Evolutionary conservation across 2,329 filamentous ascomycete species (phyloP).

Genomic region (Lachnellula subtilissima): DNA sequence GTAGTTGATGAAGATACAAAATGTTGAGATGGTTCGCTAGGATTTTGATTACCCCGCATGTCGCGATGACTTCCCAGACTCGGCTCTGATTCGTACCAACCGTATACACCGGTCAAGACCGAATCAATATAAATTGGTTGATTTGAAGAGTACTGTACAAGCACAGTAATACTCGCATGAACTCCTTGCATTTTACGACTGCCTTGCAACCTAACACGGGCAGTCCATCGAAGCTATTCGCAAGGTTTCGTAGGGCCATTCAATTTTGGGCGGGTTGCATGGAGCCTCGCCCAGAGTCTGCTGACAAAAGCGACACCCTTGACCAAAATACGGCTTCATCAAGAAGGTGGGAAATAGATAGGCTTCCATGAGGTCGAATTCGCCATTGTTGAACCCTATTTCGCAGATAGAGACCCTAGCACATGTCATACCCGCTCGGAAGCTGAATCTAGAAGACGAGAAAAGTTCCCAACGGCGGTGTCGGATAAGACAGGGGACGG

Average conservation of each 20-base stretch:
- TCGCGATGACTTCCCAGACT: background rate
- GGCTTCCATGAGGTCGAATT: background rate
- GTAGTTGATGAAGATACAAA: background rate
- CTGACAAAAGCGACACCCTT: background rate
- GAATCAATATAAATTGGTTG: background rate
- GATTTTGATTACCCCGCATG: background rate
- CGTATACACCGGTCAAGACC: background rate
- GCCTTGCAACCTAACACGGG: background rate
- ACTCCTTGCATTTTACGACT: background rate
- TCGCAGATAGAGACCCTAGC: background rate
- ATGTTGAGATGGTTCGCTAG: background rate
- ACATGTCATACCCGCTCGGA: background rate
- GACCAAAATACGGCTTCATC: background rate
- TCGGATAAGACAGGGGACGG: background rate
- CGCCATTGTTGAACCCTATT: background rate
- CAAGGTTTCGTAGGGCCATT: background rate
- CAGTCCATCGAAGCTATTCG: background rate
- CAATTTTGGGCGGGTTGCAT: background rate
- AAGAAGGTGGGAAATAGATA: background rate
- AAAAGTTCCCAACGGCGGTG: background rate
- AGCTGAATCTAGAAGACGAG: background rate
- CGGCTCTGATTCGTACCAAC: background rate
- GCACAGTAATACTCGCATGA: background rate
- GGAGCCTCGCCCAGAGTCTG: background rate
- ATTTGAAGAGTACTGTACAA: background rate